phyloP scores from a whole-genome alignment of 1,139 yeast genomes.

The Hansenula lynferdii region DNA sequence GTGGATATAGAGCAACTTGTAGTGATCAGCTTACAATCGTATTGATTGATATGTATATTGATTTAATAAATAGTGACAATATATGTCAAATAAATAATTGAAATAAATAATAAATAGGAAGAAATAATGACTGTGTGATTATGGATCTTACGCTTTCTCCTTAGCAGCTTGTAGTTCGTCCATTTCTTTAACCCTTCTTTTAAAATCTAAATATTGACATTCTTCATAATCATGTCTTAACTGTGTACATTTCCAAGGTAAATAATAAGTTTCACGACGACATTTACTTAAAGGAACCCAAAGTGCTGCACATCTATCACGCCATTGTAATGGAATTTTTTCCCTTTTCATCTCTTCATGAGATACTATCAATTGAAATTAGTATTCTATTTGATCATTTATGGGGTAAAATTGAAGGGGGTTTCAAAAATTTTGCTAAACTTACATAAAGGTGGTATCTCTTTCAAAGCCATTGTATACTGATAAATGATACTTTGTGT shows the following conservation, averaged over 20 bases:
- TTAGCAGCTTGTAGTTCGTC: conserved; percentile 48
- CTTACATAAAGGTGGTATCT: neutral
- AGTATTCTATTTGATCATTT: neutral
- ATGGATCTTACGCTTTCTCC: too few species aligned
- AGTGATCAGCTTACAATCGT: too few species aligned
- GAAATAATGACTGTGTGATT: too few species aligned
- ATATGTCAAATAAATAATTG: neutral
- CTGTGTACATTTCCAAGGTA: conserved; percentile 72
- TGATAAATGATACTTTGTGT: too few species aligned
- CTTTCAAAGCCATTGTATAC: neutral
- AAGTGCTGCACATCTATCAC: conserved; percentile 83
- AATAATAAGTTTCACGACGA: conserved; percentile 45
- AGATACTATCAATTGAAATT: conserved; percentile 51
- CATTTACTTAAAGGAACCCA: conserved; percentile 63
- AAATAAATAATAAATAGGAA: too few species aligned
- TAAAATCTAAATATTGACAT: conserved; percentile 79
- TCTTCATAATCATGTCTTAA: conserved; percentile 85
- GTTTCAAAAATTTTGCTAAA: neutral
- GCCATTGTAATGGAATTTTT: conserved; percentile 75
- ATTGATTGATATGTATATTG: too few species aligned
- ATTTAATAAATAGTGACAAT: too few species aligned
- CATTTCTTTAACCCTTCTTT: conserved; percentile 74
- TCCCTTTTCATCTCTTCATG: conserved; percentile 83
- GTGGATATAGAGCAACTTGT: too few species aligned
- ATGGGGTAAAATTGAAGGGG: neutral